A percentile compares a stretch with the other conserved stretches of the same genome.
Evolutionary conservation across 768 basidiomycete species (phyloP).

Genomic region (Porphyrellus cyaneotinctus): DNA sequence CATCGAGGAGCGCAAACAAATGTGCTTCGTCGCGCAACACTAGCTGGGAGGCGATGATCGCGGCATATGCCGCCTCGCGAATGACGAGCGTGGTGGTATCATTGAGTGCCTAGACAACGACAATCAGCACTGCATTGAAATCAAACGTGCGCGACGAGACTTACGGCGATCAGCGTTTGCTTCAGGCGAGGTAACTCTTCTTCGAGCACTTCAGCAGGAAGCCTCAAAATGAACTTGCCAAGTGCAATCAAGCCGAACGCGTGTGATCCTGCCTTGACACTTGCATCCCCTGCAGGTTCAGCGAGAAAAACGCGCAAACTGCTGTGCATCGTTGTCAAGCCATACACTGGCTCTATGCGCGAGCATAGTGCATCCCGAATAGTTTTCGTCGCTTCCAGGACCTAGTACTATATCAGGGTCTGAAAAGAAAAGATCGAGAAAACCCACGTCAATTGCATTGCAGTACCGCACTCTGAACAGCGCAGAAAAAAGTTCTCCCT

Average conservation of each 20-base stretch:
- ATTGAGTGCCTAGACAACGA: constrained; percentile 55
- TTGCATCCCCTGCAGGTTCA: constrained; percentile 46
- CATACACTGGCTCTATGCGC: constrained; percentile 79
- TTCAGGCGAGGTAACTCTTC: constrained; percentile 81
- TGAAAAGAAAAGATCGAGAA: not conserved
- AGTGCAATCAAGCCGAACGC: constrained; percentile 83
- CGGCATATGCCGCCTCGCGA: constrained; percentile 77
- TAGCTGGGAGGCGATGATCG: constrained; percentile 80
- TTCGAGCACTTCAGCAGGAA: constrained; percentile 81
- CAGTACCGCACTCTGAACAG: constrained; percentile 72
- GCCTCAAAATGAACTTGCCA: constrained; percentile 75
- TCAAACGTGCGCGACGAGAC: constrained; percentile 21
- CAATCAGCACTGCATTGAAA: not conserved
- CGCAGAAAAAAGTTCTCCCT: constrained; percentile 69
- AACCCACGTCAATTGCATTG: constrained; percentile 62
- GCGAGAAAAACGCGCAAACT: constrained; percentile 61
- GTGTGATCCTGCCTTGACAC: constrained; percentile 61
- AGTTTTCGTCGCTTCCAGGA: constrained; percentile 77
- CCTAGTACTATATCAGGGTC: constrained; percentile 38
- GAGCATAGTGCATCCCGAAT: constrained; percentile 72
- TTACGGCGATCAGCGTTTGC: constrained; percentile 62
- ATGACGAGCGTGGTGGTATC: constrained; percentile 71
- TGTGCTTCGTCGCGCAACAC: constrained; percentile 81
- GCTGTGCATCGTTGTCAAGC: constrained; percentile 77
- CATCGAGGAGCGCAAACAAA: constrained; percentile 75